phyloP scores from a whole-genome alignment of 306 rosid species.

The Echinosophora koreensis region DNA sequence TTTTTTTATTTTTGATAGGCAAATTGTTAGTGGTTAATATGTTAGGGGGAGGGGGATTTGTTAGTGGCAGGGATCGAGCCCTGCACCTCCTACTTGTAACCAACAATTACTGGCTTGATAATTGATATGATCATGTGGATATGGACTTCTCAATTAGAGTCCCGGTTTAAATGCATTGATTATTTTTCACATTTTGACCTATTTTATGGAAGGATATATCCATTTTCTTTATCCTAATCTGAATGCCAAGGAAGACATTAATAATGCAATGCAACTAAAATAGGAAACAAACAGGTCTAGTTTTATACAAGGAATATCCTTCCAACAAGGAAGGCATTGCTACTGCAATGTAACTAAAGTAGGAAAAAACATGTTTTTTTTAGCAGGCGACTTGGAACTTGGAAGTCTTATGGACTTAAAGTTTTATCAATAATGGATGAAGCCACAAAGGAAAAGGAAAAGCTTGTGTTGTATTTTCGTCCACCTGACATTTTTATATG shows the following conservation, averaged over 20 bases:
- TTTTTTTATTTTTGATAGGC: too few relatives aligned
- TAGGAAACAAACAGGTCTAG: not conserved
- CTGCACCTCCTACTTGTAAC: not conserved
- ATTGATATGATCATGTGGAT: not conserved
- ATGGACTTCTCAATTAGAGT: constrained; percentile 1
- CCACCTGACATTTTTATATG: not conserved
- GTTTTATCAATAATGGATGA: constrained; percentile 1
- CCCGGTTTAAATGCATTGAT: not conserved
- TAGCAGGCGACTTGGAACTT: not conserved
- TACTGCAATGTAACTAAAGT: not conserved
- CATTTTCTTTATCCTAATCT: not conserved
- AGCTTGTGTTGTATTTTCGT: not conserved
- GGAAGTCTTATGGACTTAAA: not conserved
- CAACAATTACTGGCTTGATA: not conserved
- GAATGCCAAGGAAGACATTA: not conserved
- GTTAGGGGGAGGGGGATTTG: too few relatives aligned
- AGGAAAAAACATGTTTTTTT: not conserved
- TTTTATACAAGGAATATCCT: not conserved
- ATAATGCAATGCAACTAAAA: not conserved
- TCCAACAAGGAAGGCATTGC: not conserved
- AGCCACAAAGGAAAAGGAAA: not conserved
- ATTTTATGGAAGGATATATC: not conserved
- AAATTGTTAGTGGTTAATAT: too few relatives aligned
- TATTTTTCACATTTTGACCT: constrained; percentile 4
- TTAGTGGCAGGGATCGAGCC: too few relatives aligned